These are phyloP conservation scores for Salvia sclarea DNA, from an alignment of 305 asterid species.

Conservation along the genomic window DNA sequence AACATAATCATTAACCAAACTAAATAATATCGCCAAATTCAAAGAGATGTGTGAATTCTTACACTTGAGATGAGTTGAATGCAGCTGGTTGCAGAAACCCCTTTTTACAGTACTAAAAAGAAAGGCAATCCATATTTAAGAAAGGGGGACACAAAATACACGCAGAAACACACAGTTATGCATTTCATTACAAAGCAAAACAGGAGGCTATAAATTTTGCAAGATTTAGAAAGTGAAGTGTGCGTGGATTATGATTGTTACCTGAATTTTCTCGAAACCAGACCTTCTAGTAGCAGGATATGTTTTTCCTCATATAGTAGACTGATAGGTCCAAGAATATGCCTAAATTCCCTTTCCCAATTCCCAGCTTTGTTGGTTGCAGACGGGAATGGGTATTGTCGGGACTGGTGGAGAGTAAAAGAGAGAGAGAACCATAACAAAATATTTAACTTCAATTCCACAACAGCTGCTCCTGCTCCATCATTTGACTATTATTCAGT, in stretches of 20 bases:
- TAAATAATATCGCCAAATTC: neutral
- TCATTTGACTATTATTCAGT: neutral
- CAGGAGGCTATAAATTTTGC: neutral
- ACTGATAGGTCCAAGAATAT: neutral
- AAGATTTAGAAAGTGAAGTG: neutral
- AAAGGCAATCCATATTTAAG: conserved; percentile 3
- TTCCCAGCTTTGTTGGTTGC: conserved; percentile 11
- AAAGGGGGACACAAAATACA: neutral
- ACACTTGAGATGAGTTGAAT: conserved; percentile 19
- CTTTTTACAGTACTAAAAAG: neutral
- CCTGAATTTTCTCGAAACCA: conserved; percentile 34
- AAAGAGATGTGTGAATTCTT: conserved; percentile 30
- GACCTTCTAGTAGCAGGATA: neutral
- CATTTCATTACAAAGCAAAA: neutral
- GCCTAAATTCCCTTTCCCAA: neutral
- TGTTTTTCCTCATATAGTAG: neutral
- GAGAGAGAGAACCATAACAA: neutral
- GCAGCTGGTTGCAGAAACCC: neutral
- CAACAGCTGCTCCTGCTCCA: neutral
- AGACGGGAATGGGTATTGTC: neutral
- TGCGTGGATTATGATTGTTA: neutral
- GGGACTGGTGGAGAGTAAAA: conserved; percentile 16
- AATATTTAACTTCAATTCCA: neutral
- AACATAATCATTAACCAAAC: neutral
- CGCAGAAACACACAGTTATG: neutral